Percentiles rank a stretch among this genome's conserved stretches.
These are phyloP conservation scores for Fomitopsis pinicola DNA, from an alignment of 1,284 basidiomycete genomes.

Conservation along the genomic window DNA sequence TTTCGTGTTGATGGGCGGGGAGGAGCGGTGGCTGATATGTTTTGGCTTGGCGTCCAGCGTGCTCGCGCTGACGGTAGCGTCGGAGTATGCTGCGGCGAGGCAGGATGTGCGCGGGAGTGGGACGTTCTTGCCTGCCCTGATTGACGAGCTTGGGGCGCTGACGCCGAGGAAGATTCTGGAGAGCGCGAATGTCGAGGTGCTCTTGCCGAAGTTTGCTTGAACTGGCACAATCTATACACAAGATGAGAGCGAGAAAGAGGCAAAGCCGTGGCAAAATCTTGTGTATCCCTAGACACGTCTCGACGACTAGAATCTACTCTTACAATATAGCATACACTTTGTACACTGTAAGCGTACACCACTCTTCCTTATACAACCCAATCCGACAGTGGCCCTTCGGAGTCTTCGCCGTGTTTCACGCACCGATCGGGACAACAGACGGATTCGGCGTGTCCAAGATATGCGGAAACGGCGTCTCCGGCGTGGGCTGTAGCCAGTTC, in stretches of 20 bases:
- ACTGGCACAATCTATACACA: neutral
- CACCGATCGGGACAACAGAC: slow-evolving; percentile 16
- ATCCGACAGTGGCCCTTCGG: neutral
- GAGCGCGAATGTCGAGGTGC: slow-evolving; percentile 46
- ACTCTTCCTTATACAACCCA: too few species aligned
- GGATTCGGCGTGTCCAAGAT: slow-evolving; percentile 45
- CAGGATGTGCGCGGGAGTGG: slow-evolving; percentile 78
- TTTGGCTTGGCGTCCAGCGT: slow-evolving; percentile 42
- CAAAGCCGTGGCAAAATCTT: neutral
- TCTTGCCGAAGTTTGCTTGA: neutral
- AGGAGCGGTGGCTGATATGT: slow-evolving; percentile 6
- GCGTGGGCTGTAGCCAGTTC: slow-evolving; percentile 89
- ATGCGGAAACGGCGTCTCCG: slow-evolving; percentile 74
- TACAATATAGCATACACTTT: neutral
- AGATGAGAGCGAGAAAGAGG: neutral
- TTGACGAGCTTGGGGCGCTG: slow-evolving; percentile 76
- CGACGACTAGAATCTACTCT: neutral
- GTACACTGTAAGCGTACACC: neutral
- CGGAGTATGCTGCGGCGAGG: slow-evolving; percentile 73
- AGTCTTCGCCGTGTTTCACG: slow-evolving; percentile 1
- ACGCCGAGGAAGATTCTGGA: slow-evolving; percentile 49
- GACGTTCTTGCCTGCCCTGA: slow-evolving; percentile 83
- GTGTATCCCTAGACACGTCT: neutral
- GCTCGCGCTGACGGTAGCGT: slow-evolving; percentile 78
- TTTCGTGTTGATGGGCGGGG: neutral